phyloP scores from a whole-genome alignment of 495 filamentous ascomycete genomes.

The Podospora tetraspora region DNA sequence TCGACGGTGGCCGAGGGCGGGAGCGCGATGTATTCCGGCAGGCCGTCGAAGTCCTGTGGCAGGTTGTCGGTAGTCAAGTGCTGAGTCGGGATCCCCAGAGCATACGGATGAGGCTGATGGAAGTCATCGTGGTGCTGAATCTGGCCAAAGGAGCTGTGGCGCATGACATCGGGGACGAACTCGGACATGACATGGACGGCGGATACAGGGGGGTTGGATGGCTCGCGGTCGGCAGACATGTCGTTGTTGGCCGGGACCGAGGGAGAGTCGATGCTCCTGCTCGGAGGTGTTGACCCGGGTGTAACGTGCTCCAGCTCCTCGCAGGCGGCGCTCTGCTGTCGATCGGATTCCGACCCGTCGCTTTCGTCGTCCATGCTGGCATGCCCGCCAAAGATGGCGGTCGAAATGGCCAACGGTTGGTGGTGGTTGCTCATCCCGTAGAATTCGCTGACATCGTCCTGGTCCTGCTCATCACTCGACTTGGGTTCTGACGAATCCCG shows the following conservation, averaged over 20 bases:
- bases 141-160: conserved; percentile 11
- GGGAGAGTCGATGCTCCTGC: conserved; percentile 11
- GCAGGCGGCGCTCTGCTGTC: conserved; percentile 9
- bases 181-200: conserved; percentile 2
- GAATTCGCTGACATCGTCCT: conserved; percentile 24
- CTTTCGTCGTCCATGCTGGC: conserved; percentile 23
- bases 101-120: conserved; percentile 16
- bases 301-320: conserved; percentile 1
- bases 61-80: conserved; percentile 5
- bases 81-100: conserved; percentile 10
- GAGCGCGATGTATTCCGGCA: conserved; percentile 12
- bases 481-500: conserved; percentile 39
- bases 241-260: conserved; percentile 18
- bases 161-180: conserved; percentile 2
- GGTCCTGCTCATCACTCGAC: conserved; percentile 31
- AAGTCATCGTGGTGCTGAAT: conserved; percentile 15
- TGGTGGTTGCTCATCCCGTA: conserved; percentile 28
- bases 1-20: conserved; percentile 8
- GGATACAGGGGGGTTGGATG: conserved; percentile 7
- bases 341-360: conserved; percentile 12
- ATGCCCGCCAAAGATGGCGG: conserved; percentile 30
- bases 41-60: conserved; percentile 2
- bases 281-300: not conserved
- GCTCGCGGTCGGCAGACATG: conserved; percentile 14
- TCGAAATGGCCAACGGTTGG: conserved; percentile 33